These are phyloP conservation scores for Cicer bijugum DNA, from an alignment of 306 rosid species.

Conservation along the genomic window DNA sequence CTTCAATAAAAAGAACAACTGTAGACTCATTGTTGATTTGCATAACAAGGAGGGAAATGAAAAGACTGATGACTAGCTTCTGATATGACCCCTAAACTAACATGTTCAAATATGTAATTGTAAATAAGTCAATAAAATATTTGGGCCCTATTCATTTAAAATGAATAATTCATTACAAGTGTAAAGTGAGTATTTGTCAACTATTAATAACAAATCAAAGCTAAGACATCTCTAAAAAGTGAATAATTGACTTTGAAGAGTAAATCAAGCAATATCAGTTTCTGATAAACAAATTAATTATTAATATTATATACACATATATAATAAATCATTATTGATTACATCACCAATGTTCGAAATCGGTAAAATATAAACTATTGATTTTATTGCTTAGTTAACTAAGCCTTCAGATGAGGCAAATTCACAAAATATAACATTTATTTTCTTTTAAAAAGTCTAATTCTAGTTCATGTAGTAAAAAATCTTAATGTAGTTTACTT, in stretches of 20 bases:
- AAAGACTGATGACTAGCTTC: background rate
- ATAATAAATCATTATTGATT: background rate
- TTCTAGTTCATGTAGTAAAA: background rate
- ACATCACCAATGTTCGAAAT: background rate
- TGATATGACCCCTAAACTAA: background rate
- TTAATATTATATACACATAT: background rate
- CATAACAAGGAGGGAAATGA: background rate
- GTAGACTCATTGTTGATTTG: too few relatives aligned
- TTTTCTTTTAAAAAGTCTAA: background rate
- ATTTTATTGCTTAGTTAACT: too few relatives aligned
- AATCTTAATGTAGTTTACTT: background rate
- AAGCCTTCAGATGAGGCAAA: too few relatives aligned
- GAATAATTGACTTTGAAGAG: too few relatives aligned
- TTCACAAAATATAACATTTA: too few relatives aligned
- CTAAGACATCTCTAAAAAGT: too few relatives aligned
- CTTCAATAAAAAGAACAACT: too few relatives aligned
- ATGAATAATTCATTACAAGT: background rate
- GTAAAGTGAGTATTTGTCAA: background rate
- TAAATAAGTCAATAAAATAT: background rate
- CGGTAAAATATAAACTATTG: background rate
- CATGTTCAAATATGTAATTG: background rate
- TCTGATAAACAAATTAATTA: too few relatives aligned
- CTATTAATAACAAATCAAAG: too few relatives aligned
- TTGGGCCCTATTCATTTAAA: background rate
- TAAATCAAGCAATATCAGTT: too few relatives aligned